A percentile compares a stretch with the other conserved stretches of the same genome.
phyloP scores from a whole-genome alignment of 352 stramenopile genomes.

The Phytophthora macrochlamydospora region DNA sequence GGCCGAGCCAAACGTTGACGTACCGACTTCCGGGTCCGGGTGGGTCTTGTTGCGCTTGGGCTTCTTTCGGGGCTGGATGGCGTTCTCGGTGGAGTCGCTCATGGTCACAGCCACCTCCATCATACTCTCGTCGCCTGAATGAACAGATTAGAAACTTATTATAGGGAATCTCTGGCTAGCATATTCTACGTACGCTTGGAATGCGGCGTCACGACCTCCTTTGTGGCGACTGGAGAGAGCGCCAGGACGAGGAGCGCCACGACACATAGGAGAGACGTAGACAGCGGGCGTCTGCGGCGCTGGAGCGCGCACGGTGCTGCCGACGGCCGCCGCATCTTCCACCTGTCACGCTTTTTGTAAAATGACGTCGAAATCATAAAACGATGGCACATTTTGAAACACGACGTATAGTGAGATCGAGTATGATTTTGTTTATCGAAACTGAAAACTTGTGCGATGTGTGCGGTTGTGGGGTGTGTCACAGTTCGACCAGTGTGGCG shows the following conservation, averaged over 20 bases:
- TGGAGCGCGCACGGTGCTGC: slow-evolving; percentile 5
- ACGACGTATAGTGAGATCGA: too few species aligned
- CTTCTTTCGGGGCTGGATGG: slow-evolving; percentile 15
- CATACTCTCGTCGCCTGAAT: slow-evolving; percentile 3
- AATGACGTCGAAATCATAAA: neutral
- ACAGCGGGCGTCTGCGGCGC: neutral
- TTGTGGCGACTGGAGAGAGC: slow-evolving; percentile 5
- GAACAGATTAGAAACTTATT: slow-evolving; percentile 1
- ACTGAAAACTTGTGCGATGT: too few species aligned
- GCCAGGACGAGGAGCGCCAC: slow-evolving; percentile 6
- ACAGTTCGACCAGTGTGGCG: too few species aligned
- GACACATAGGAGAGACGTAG: slow-evolving; percentile 1
- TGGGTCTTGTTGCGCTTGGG: slow-evolving; percentile 34
- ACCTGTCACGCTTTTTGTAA: neutral
- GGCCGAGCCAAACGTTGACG: neutral
- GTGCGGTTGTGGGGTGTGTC: too few species aligned
- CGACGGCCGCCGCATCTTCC: slow-evolving; percentile 18
- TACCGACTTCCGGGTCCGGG: slow-evolving; percentile 45
- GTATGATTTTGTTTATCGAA: too few species aligned
- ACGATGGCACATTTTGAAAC: too few species aligned
- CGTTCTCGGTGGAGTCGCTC: slow-evolving; percentile 1
- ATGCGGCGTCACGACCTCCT: slow-evolving; percentile 25
- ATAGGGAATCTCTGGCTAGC: slow-evolving; percentile 4
- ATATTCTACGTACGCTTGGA: slow-evolving; percentile 18
- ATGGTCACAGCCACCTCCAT: slow-evolving; percentile 28